phyloP scores from a whole-genome alignment of 2,329 filamentous ascomycete genomes.

The Ophiocordyceps camponoti-rufipedis region DNA sequence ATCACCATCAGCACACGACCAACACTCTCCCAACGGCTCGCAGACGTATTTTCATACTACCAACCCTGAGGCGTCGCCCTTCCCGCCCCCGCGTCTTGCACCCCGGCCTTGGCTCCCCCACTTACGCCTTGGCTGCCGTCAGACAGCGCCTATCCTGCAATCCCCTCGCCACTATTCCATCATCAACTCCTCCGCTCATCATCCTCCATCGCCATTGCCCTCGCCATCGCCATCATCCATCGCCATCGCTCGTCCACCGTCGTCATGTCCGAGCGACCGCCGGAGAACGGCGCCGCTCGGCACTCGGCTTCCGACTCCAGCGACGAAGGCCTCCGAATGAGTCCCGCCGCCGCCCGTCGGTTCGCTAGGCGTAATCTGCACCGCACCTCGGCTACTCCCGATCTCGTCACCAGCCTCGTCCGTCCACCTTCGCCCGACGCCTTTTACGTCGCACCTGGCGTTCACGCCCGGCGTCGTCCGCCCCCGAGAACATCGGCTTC shows the following conservation, averaged over 20 bases:
- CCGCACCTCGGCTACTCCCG: slow-evolving; percentile 17
- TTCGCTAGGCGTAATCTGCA: slow-evolving; percentile 17
- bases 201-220: neutral
- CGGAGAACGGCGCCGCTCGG: slow-evolving; percentile 1
- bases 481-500: slow-evolving; percentile 2
- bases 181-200: neutral
- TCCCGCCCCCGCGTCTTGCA: too few species aligned
- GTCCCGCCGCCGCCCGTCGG: slow-evolving; percentile 15
- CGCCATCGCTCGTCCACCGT: neutral
- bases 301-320: slow-evolving; percentile 15
- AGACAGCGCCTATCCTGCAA: neutral
- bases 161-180: neutral
- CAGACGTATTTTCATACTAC: too few species aligned
- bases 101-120: neutral
- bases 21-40: too few species aligned
- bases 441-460: slow-evolving; percentile 12
- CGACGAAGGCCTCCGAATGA: slow-evolving; percentile 17
- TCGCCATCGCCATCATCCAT: neutral
- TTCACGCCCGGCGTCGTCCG: slow-evolving; percentile 7
- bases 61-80: too few species aligned
- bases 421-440: slow-evolving; percentile 19
- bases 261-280: neutral
- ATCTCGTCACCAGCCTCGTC: slow-evolving; percentile 20
- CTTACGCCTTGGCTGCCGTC: neutral
- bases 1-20: too few species aligned